Evolutionary conservation across 306 rosid species (phyloP).

Genomic region (Medicago ruthenica): DNA sequence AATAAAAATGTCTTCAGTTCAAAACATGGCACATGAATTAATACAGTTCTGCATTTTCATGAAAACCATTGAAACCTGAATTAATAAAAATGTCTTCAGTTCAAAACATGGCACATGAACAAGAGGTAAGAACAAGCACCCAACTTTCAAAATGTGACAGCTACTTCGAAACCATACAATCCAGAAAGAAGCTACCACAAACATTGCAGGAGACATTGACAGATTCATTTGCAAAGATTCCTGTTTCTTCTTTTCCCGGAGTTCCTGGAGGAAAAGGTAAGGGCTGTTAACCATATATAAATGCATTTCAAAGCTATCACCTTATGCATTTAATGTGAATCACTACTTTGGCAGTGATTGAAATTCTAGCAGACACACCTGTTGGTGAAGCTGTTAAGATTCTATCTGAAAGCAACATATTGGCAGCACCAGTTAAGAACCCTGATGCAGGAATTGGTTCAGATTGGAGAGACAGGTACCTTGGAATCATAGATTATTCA

Average conservation of each 20-base stretch:
- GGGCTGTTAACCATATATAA: background rate
- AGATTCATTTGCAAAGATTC: slow-evolving; percentile 77
- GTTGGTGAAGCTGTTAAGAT: slow-evolving; percentile 69
- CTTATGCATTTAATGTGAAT: slow-evolving; percentile 29
- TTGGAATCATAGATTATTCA: slow-evolving; percentile 86
- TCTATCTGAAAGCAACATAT: slow-evolving; percentile 79
- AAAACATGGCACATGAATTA: too few relatives aligned
- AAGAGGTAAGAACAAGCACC: slow-evolving; percentile 39
- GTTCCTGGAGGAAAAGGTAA: slow-evolving; percentile 88
- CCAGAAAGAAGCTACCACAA: slow-evolving; percentile 81
- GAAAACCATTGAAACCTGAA: slow-evolving; percentile 19
- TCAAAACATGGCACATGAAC: slow-evolving; percentile 62
- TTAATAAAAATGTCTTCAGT: slow-evolving; percentile 37
- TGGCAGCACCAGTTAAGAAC: slow-evolving; percentile 83
- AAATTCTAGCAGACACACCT: slow-evolving; percentile 75
- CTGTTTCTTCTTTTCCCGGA: slow-evolving; percentile 78
- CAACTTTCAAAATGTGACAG: slow-evolving; percentile 61
- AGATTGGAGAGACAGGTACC: slow-evolving; percentile 81
- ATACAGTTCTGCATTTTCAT: slow-evolving; percentile 21
- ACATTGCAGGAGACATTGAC: slow-evolving; percentile 71
- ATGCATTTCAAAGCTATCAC: slow-evolving; percentile 19
- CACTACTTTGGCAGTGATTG: slow-evolving; percentile 65
- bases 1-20: too few relatives aligned
- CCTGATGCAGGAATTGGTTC: slow-evolving; percentile 56
- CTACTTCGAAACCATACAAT: slow-evolving; percentile 72